These are phyloP conservation scores for Triticum dicoccoides DNA, from an alignment of 176 grass and related monocot species.

Conservation along the genomic window DNA sequence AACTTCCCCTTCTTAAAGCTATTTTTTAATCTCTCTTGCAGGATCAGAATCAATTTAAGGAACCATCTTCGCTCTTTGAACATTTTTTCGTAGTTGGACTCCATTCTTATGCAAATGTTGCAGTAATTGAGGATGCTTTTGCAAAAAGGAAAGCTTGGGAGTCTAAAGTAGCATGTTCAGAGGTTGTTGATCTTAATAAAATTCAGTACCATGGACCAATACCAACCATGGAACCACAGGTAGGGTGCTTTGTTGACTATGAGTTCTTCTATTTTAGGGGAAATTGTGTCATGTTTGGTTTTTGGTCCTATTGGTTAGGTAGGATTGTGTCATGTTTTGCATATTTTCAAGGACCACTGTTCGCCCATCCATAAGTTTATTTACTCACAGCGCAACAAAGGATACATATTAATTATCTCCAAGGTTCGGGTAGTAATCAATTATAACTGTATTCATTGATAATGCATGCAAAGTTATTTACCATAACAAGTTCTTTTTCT, in stretches of 20 bases:
- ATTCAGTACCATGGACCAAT: conserved; percentile 62
- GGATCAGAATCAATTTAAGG: conserved; percentile 65
- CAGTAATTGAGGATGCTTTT: conserved; percentile 91
- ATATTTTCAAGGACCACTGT: background rate
- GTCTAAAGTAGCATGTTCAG: conserved; percentile 58
- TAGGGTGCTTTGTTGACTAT: conserved; percentile 39
- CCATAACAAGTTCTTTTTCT: background rate
- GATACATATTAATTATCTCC: background rate
- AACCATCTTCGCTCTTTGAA: conserved; percentile 72
- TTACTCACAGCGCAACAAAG: background rate
- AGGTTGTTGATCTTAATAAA: conserved; percentile 70
- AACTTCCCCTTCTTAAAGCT: conserved; percentile 5
- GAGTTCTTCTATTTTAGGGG: background rate
- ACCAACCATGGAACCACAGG: conserved; percentile 89
- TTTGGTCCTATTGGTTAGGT: background rate
- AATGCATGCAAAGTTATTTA: background rate
- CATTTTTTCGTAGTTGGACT: conserved; percentile 91
- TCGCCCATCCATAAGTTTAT: background rate
- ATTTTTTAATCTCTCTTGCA: conserved; percentile 37
- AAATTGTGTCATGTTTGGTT: background rate
- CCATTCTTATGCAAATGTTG: conserved; percentile 89
- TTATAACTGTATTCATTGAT: background rate
- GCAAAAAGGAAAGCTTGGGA: conserved; percentile 90
- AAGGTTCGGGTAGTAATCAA: background rate
- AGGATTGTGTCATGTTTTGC: background rate